Percentiles rank a stretch among this genome's conserved stretches.
phyloP scores from a whole-genome alignment of 2,329 filamentous ascomycete species.

The Fusarium torulosum region DNA sequence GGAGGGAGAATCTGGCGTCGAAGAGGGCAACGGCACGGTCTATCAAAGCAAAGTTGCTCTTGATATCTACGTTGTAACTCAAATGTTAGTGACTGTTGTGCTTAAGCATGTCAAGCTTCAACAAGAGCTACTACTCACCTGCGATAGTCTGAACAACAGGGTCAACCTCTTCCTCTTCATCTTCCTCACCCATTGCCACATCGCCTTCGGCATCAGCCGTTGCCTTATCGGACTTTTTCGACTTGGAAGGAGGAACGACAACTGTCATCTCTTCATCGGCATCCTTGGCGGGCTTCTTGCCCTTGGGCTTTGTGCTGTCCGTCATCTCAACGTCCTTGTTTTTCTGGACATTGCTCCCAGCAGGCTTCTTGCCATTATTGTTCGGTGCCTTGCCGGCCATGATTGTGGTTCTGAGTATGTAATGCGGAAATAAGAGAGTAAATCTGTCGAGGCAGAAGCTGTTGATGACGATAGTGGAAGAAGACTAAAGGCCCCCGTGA shows the following conservation, averaged over 20 bases:
- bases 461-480: constrained; percentile 36
- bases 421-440: constrained; percentile 16
- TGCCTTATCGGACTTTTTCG: constrained; percentile 68
- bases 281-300: constrained; percentile 73
- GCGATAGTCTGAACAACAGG: constrained; percentile 70
- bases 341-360: constrained; percentile 75
- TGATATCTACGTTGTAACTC: constrained; percentile 78
- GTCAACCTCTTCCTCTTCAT: constrained; percentile 69
- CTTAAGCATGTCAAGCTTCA: neutral
- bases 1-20: constrained; percentile 93
- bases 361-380: constrained; percentile 76
- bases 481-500: constrained; percentile 33
- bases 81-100: constrained; percentile 39
- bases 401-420: constrained; percentile 43
- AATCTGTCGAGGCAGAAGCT: constrained; percentile 33
- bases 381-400: constrained; percentile 82
- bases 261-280: constrained; percentile 85
- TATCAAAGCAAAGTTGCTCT: constrained; percentile 90
- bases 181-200: constrained; percentile 75
- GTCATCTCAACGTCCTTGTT: constrained; percentile 77
- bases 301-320: constrained; percentile 75
- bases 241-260: constrained; percentile 80
- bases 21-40: constrained; percentile 93
- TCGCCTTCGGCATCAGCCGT: constrained; percentile 75
- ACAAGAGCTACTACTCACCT: constrained; percentile 60